Percentiles rank a stretch among this genome's conserved stretches.
These are phyloP conservation scores for Stagonosporopsis cucurbitacearum DNA, from an alignment of 2,329 filamentous ascomycete species.

Conservation along the genomic window DNA sequence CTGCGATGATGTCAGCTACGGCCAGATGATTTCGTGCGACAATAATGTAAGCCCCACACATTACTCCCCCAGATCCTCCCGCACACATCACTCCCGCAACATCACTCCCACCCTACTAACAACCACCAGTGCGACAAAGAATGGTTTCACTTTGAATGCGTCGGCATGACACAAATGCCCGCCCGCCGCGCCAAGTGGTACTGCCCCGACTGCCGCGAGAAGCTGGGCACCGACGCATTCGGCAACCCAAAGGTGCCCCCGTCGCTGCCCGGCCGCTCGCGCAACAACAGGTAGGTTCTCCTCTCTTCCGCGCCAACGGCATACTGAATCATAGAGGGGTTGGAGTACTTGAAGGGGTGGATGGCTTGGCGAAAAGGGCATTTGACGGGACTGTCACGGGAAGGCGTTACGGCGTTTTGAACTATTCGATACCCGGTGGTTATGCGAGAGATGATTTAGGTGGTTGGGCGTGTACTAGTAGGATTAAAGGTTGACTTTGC, in stretches of 20 bases:
- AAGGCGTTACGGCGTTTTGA: constrained; percentile 10
- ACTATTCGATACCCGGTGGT: constrained; percentile 16
- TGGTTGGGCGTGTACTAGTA: no score
- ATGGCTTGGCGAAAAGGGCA: no score
- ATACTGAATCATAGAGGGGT: constrained; percentile 44
- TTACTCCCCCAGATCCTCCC: no score
- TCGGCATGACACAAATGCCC: constrained; percentile 69
- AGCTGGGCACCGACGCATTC: constrained; percentile 39
- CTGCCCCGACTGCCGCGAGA: constrained; percentile 70
- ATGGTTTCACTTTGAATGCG: constrained; percentile 85
- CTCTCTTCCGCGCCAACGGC: constrained; percentile 24
- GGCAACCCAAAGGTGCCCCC: constrained; percentile 45
- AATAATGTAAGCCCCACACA: constrained; percentile 67
- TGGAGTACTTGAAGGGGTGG: constrained; percentile 39
- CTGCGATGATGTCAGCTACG: constrained; percentile 81
- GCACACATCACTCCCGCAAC: no score
- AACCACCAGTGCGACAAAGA: constrained; percentile 71
- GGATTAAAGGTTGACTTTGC: no score
- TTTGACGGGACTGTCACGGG: no score
- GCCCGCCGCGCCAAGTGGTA: constrained; percentile 82
- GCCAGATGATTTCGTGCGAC: constrained; percentile 84
- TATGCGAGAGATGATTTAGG: no score
- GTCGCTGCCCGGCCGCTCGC: constrained; percentile 38
- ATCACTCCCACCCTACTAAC: constrained; percentile 23
- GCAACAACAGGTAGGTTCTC: constrained; percentile 43